phyloP scores from a whole-genome alignment of 2,329 filamentous ascomycete genomes.

The Trichothecium roseum region DNA sequence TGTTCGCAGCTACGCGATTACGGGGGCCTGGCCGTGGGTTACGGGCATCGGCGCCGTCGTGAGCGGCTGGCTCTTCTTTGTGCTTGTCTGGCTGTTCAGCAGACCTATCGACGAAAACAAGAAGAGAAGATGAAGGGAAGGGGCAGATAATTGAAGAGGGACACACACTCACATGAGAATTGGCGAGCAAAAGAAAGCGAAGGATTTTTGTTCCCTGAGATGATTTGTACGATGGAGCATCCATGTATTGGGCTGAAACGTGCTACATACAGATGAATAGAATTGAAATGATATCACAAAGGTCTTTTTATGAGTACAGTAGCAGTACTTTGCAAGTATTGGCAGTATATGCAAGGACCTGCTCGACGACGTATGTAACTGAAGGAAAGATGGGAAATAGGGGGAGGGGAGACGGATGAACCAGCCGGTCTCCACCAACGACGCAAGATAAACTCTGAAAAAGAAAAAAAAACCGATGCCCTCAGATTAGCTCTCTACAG shows the following conservation, averaged over 20 bases:
- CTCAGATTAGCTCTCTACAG: conserved; percentile 48
- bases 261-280: background rate
- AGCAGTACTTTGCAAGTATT: too few species aligned
- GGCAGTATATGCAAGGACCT: too few species aligned
- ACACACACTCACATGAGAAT: background rate
- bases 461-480: conserved; percentile 16
- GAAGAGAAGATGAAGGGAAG: conserved; percentile 35
- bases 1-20: conserved; percentile 82
- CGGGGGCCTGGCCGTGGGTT: conserved; percentile 90
- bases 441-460: too few species aligned
- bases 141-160: background rate
- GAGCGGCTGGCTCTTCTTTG: conserved; percentile 74
- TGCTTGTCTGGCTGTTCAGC: conserved; percentile 75
- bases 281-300: conserved; percentile 1
- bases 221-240: conserved; percentile 1
- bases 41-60: conserved; percentile 77
- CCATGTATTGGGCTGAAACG: background rate
- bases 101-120: conserved; percentile 27
- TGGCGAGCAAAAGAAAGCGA: background rate
- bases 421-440: too few species aligned
- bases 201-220: too few species aligned
- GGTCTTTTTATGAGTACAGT: too few species aligned
- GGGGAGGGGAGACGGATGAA: too few species aligned
- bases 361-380: too few species aligned
- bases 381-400: too few species aligned